Base-by-base conservation (phyloP, 305 asterid genomes). In the Fraxinus floribunda region DNA sequence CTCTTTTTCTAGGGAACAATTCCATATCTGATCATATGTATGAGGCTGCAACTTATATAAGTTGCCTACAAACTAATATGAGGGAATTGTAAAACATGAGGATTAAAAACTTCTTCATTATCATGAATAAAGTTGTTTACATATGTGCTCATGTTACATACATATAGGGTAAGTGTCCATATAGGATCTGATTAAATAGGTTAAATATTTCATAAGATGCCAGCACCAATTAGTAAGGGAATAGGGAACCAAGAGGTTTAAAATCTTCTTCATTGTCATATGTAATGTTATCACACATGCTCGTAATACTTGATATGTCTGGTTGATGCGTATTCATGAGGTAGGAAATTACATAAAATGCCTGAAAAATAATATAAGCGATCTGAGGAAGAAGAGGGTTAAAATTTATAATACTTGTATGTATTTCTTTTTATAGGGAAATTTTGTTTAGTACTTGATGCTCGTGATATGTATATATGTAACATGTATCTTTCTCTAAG, bases 261-360 rank as follows among this genome's bases (percentile, higher is more conserved):
- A 11, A 46, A 39, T 11, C n/a, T 11, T 46, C 55, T 11, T 46
- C 55, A 46, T 44, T 44, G 5, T 2, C 1, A 0, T 10, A 3
- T 11, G 55, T 44, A 13, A 13, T 46, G 55, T 46, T 13, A 39
- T 11, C 16, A 3, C 15, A 46, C 55, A 0, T 46, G n/a, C n/a
- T 46, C n/a, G n/a, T 11, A 13, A 46, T 46, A 46, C 5, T 3
- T 39, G 3, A 39, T 39, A 39, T 39, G 46, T 39, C 46, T 82
- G 2, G 86, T 86, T 29, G 90, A 86, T 79, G 85, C 13, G 0
- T 39, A 39, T 39, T 88, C 77, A 87, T 85, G 2, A 39, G 13
- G 78, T 79, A 88, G 0, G 5, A 46, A 11, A 46, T 46, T 11
- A 11, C 5, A 46, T 46, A 46, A 46, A 13, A 46, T 46, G 55